A percentile compares a stretch with the other conserved stretches of the same genome.
Evolutionary conservation across 176 grass and related monocot species (phyloP).

Genomic region (Melocanna baccifera): DNA sequence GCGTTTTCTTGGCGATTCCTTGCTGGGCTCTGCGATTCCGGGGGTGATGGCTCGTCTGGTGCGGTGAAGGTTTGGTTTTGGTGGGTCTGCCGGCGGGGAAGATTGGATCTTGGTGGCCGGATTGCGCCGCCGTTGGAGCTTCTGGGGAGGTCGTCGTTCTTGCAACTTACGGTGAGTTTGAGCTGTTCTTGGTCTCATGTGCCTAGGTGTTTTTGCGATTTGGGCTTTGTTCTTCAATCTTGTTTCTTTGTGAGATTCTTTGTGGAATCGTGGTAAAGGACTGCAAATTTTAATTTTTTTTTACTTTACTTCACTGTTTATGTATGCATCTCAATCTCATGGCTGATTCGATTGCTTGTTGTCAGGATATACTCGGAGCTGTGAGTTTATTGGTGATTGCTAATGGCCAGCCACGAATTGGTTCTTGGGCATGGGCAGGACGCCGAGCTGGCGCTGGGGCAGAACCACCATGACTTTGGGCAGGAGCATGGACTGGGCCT

Average conservation of each 20-base stretch:
- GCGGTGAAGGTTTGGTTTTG: neutral
- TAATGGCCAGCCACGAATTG: constrained; percentile 87
- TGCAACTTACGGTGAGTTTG: neutral
- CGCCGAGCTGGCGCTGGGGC: constrained; percentile 72
- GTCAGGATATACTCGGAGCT: neutral
- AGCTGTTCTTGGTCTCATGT: neutral
- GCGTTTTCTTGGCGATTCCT: neutral
- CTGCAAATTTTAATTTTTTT: neutral
- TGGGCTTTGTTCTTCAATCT: neutral
- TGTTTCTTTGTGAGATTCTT: neutral
- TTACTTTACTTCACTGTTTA: neutral
- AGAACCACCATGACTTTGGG: constrained; percentile 65
- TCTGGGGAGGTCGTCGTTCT: neutral
- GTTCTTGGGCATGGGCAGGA: constrained; percentile 81
- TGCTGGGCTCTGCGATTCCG: neutral
- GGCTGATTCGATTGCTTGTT: constrained; percentile 13
- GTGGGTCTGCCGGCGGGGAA: neutral
- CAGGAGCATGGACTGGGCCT: constrained; percentile 49
- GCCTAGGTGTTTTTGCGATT: neutral
- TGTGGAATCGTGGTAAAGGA: neutral
- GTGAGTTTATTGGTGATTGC: constrained; percentile 6
- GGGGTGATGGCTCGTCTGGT: neutral
- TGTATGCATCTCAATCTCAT: neutral
- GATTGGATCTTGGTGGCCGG: neutral
- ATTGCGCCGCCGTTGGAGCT: neutral